phyloP scores from a whole-genome alignment of 75 land plant genomes.

The Picea glauca region DNA sequence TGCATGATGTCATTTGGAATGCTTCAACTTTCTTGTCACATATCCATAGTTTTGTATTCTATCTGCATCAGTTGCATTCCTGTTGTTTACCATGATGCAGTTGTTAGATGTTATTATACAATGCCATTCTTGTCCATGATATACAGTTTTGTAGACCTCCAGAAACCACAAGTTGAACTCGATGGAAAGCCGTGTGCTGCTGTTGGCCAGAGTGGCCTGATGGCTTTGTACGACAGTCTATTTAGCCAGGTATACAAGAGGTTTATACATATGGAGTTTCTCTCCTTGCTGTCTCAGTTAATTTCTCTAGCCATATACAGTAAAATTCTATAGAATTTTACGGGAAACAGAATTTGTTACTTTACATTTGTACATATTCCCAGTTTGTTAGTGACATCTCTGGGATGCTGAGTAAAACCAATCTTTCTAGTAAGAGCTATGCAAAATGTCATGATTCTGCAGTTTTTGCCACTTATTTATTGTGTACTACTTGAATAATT shows the following conservation, averaged over 20 bases:
- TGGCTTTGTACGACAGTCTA: slow-evolving; percentile 91
- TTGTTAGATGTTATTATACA: slow-evolving; percentile 1
- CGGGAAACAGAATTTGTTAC: neutral
- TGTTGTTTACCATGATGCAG: neutral
- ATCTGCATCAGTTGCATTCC: neutral
- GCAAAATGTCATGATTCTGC: neutral
- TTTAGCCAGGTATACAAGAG: slow-evolving; percentile 73
- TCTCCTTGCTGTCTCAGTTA: no score
- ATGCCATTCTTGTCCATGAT: slow-evolving; percentile 3
- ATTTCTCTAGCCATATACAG: neutral
- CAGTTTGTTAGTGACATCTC: neutral
- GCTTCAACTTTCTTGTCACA: neutral
- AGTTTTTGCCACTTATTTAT: neutral
- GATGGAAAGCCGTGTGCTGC: slow-evolving; percentile 99
- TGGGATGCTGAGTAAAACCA: neutral
- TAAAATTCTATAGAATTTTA: neutral
- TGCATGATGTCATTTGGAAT: neutral
- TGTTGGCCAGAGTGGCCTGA: slow-evolving; percentile 93
- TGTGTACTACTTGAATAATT: neutral
- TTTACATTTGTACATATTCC: neutral
- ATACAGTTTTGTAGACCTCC: slow-evolving; percentile 86
- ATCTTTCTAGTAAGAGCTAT: neutral
- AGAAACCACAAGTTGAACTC: slow-evolving; percentile 84
- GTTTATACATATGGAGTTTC: neutral
- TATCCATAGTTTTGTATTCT: neutral